Base-by-base conservation (phyloP, 2,329 filamentous ascomycete species). In the Claviceps sp. region DNA sequence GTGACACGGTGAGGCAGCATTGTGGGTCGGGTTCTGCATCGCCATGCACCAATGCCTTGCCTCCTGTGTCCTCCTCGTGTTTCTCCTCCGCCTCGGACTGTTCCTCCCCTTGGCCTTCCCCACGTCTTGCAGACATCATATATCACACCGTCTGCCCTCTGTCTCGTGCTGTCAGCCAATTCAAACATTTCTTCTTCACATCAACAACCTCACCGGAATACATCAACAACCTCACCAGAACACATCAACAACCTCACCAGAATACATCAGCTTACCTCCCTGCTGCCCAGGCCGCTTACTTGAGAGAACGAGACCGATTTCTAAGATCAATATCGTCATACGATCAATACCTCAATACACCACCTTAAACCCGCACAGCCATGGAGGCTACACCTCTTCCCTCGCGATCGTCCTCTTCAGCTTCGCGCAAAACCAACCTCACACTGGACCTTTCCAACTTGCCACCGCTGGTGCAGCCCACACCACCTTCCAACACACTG, bases 401-500 rank as follows among this genome's bases (percentile, higher is more conserved):
- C 64, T 70, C 69, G 37, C 65, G 69, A 39, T 69, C 69, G 24
- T 76, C 76, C 11, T 75, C 74, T 50, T 65, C 65, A 55, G 68
- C 71, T 47, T 76, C 59, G 30, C 67, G 66, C 58, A 70, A 70
- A 55, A 69, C 61, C 58, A 67, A 76, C 60, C 78, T 89, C 53
- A 83, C 81, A 22, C 77, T 93, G 62, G 87, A 91, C 64, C 78
- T 91, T 46, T 85, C 84, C 56, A 78, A 75, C 62, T 70, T 91
- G 43, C 86, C 87, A 48, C 78, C 84, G 39, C 74, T 87, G 52
- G 73, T 74, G 43, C 77, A 81, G 63, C 86, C 87, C n/a, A 82
- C 85, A 26, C 80, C 83, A 51, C 84, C 86, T 5, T 86, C 84
- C 58, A 93, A 93, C 73, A 93, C 87, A 0, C 81, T 93, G 52